Conservation (phyloP, 768 basidiomycete genomes). For the Mycena crocata region DNA sequence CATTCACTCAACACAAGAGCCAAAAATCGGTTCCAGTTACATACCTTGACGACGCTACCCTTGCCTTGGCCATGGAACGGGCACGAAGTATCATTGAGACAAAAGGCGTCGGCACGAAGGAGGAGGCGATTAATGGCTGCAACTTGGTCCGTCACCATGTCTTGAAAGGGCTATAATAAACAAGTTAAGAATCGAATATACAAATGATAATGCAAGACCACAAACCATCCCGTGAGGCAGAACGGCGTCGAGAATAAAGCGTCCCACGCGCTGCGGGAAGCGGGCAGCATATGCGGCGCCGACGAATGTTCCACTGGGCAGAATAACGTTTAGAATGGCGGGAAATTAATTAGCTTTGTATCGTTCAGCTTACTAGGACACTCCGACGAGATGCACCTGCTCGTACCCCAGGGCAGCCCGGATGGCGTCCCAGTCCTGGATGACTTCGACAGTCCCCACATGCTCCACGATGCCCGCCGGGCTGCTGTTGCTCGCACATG, state of each 20-base stretch:
- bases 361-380: conserved; percentile 26
- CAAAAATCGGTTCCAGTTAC: neutral
- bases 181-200: neutral
- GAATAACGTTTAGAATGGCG: neutral
- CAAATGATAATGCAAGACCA: neutral
- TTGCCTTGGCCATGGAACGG: conserved; percentile 34
- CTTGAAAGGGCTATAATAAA: neutral
- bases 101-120: conserved; percentile 32
- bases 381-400: conserved; percentile 16
- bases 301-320: conserved; percentile 12
- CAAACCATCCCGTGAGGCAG: conserved; percentile 19
- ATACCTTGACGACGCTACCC: conserved; percentile 51
- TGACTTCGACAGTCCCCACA: conserved; percentile 16
- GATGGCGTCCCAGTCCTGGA: conserved; percentile 30
- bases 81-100: conserved; percentile 29
- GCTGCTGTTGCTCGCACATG: conserved; percentile 5
- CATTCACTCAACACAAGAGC: no score
- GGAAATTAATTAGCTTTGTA: neutral
- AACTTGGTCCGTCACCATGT: conserved; percentile 21
- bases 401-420: conserved; percentile 30
- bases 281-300: conserved; percentile 22
- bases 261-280: conserved; percentile 25
- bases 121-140: conserved; percentile 31
- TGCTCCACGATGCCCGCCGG: conserved; percentile 27
- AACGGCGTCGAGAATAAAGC: conserved; percentile 27